Conservation (phyloP, 805 yeast genomes). For the Saturnispora gosingensis region DNA sequence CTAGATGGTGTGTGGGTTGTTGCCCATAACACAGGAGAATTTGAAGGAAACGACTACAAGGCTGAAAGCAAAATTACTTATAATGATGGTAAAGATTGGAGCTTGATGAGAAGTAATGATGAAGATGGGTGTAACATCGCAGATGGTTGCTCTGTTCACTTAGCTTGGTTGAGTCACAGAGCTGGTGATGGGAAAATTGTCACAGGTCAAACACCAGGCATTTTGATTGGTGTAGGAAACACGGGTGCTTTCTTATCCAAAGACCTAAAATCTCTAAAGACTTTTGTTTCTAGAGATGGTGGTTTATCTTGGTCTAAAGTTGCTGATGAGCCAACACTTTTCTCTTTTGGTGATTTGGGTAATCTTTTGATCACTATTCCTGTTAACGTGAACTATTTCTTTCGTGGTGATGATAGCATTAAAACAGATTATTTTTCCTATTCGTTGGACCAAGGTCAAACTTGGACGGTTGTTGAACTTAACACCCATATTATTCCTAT, state of each 20-base stretch:
- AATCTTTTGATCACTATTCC: conserved; percentile 61
- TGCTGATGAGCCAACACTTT: conserved; percentile 41
- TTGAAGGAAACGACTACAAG: conserved; percentile 14
- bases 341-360: conserved; percentile 71
- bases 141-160: conserved; percentile 42
- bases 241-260: conserved; percentile 53
- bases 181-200: conserved; percentile 35
- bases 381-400: conserved; percentile 13
- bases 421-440: conserved; percentile 27
- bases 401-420: conserved; percentile 26
- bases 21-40: conserved; percentile 17
- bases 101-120: conserved; percentile 35
- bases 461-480: conserved; percentile 49
- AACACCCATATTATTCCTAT: conserved; percentile 27
- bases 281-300: conserved; percentile 67
- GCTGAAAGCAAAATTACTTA: conserved; percentile 33
- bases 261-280: conserved; percentile 18
- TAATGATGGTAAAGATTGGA: conserved; percentile 50
- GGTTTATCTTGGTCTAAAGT: conserved; percentile 64
- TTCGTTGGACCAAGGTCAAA: conserved; percentile 64
- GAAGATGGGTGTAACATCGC: conserved; percentile 35
- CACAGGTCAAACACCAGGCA: conserved; percentile 49
- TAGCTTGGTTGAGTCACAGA: conserved; percentile 26
- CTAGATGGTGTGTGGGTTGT: conserved; percentile 59
- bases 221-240: conserved; percentile 61